Evolutionary conservation across 768 basidiomycete genomes (phyloP).

Genomic region (Panaeolus cyanescens): DNA sequence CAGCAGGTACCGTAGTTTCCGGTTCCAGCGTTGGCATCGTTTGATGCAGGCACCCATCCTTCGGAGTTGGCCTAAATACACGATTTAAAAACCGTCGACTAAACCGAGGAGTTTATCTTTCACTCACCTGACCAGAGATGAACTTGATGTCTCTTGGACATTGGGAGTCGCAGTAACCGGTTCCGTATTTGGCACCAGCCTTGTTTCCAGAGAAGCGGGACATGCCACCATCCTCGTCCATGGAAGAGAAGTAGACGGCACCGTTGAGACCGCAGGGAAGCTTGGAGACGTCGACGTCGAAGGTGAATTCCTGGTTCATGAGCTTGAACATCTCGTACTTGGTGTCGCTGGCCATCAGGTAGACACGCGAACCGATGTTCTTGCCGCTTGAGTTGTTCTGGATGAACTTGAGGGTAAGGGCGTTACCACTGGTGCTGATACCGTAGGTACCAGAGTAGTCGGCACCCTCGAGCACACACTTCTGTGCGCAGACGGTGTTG

Average conservation of each 20-base stretch:
- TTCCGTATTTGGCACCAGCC: constrained; percentile 51
- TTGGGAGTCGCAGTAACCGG: constrained; percentile 59
- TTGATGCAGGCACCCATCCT: constrained; percentile 34
- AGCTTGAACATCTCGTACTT: constrained; percentile 45
- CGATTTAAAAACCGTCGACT: background rate
- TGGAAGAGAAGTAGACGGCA: constrained; percentile 54
- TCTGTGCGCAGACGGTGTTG: background rate
- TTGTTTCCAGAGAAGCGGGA: constrained; percentile 46
- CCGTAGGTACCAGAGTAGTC: constrained; percentile 27
- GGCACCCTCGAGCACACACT: background rate
- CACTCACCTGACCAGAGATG: constrained; percentile 49
- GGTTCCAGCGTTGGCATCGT: constrained; percentile 40
- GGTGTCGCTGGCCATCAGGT: constrained; percentile 7
- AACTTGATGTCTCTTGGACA: constrained; percentile 59
- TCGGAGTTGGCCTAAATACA: constrained; percentile 40
- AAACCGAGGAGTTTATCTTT: background rate
- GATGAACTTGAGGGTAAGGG: background rate
- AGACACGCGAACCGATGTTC: constrained; percentile 19
- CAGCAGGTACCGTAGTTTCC: constrained; percentile 49
- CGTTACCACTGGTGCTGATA: background rate
- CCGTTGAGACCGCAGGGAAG: constrained; percentile 57
- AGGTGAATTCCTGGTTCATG: constrained; percentile 51
- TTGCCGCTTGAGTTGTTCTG: constrained; percentile 30
- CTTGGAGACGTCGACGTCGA: constrained; percentile 53
- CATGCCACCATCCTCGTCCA: constrained; percentile 54